Conservation (phyloP, 441 rosid genomes). For the Populus tomentosa region DNA sequence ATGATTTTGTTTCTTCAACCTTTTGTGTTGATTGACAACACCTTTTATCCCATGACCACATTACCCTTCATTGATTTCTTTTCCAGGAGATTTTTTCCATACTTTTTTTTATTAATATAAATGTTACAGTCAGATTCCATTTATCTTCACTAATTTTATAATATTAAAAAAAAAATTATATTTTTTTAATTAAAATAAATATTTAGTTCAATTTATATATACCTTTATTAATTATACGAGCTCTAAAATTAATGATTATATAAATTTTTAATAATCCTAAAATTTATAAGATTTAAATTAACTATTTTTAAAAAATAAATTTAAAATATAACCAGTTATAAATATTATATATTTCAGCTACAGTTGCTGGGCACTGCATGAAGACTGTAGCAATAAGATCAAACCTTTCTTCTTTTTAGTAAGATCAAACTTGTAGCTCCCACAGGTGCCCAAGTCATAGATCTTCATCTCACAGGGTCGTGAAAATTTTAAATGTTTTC, state of each 20-base stretch:
- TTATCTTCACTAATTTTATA: no score
- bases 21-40: slow-evolving; percentile 52
- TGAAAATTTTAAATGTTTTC: no score
- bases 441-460: rapidly evolving
- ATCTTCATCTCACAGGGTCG: no score
- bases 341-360: background rate
- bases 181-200: no score
- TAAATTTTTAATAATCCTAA: rapidly evolving
- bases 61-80: slow-evolving; percentile 21
- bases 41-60: slow-evolving; percentile 34
- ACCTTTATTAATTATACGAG: rapidly evolving
- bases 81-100: background rate
- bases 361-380: background rate
- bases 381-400: no score
- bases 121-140: no score
- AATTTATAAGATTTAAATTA: rapidly evolving
- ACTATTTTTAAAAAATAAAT: no score
- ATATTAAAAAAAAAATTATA: no score
- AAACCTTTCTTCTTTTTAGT: no score
- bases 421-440: background rate
- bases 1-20: slow-evolving; percentile 42
- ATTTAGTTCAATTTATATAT: rapidly evolving
- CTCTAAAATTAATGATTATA: no score
- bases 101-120: no score
- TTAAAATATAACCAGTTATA: no score